phyloP scores from a whole-genome alignment of 306 rosid genomes.

The Rosa persica region DNA sequence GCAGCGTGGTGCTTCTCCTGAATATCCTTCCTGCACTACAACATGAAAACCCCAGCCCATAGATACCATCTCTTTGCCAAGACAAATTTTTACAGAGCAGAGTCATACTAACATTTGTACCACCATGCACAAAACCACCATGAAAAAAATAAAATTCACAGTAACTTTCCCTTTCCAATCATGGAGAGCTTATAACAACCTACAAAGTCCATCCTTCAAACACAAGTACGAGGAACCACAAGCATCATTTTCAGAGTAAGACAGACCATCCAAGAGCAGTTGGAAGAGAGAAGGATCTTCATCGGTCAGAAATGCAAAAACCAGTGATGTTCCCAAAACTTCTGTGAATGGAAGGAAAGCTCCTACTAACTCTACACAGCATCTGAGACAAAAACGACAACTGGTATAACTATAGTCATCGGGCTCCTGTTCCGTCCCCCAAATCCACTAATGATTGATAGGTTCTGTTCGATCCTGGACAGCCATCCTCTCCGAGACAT shows the following conservation, averaged over 20 bases:
- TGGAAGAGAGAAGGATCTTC: constrained; percentile 44
- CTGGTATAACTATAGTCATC: constrained; percentile 32
- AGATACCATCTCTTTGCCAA: constrained; percentile 34
- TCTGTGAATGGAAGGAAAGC: constrained; percentile 54
- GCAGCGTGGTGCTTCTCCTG: constrained; percentile 31
- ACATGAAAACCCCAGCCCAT: constrained; percentile 36
- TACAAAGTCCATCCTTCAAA: constrained; percentile 38
- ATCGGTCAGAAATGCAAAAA: constrained; percentile 45
- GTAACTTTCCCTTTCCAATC: constrained; percentile 44
- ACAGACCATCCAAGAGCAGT: constrained; percentile 28
- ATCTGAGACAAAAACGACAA: constrained; percentile 45
- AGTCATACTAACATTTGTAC: constrained; percentile 43
- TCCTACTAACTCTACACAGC: constrained; percentile 66
- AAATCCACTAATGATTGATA: constrained; percentile 44
- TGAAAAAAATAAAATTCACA: constrained; percentile 39
- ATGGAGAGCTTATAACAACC: constrained; percentile 28
- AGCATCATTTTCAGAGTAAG: constrained; percentile 28
- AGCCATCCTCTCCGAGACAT: constrained; percentile 97
- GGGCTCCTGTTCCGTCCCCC: constrained; percentile 36
- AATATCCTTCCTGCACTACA: constrained; percentile 34
- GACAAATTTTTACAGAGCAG: constrained; percentile 57
- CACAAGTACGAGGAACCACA: constrained; percentile 36
- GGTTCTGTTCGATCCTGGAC: constrained; percentile 74
- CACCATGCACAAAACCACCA: constrained; percentile 49
- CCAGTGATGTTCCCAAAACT: constrained; percentile 59